A percentile compares a stretch with the other conserved stretches of the same genome.
Conservation (phyloP, 106 monocot genomes). For the Dioscorea alata region DNA sequence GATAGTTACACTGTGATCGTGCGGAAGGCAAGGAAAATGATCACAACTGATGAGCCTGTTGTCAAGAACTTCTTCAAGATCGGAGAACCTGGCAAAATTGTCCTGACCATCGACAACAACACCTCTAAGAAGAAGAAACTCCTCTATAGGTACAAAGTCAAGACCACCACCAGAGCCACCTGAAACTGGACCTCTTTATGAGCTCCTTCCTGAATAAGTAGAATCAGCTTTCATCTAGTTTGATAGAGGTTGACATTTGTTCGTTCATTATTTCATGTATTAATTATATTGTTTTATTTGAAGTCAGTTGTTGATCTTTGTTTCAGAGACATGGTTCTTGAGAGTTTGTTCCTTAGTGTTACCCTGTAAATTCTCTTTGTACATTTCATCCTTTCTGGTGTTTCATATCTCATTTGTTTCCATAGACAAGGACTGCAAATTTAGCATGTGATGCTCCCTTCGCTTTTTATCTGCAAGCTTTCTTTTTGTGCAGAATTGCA, state of each 20-base stretch:
- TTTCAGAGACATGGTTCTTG: conserved; percentile 30
- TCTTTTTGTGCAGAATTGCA: background rate
- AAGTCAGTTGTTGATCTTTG: conserved; percentile 19
- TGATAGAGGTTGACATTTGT: conserved; percentile 4
- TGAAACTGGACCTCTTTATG: too few relatives aligned
- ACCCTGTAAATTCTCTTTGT: conserved; percentile 15
- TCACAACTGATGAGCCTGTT: conserved; percentile 23
- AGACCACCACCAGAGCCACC: conserved; percentile 32
- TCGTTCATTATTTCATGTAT: conserved; percentile 7
- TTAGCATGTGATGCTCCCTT: too few relatives aligned
- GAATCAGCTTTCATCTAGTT: background rate
- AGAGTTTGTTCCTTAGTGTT: background rate
- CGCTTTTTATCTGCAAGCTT: background rate
- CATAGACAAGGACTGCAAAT: background rate
- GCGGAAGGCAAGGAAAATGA: conserved; percentile 41
- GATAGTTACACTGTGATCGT: conserved; percentile 52
- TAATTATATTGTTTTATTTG: conserved; percentile 10
- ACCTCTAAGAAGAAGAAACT: conserved; percentile 92
- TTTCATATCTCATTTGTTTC: background rate
- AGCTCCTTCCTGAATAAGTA: background rate
- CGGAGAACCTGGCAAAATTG: conserved; percentile 75
- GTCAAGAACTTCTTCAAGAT: conserved; percentile 44
- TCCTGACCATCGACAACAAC: conserved; percentile 68
- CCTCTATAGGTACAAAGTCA: conserved; percentile 75
- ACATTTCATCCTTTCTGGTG: background rate